These are phyloP conservation scores for Chlamydomonas eustigma DNA, from an alignment of 139 green algal species.

Conservation along the genomic window DNA sequence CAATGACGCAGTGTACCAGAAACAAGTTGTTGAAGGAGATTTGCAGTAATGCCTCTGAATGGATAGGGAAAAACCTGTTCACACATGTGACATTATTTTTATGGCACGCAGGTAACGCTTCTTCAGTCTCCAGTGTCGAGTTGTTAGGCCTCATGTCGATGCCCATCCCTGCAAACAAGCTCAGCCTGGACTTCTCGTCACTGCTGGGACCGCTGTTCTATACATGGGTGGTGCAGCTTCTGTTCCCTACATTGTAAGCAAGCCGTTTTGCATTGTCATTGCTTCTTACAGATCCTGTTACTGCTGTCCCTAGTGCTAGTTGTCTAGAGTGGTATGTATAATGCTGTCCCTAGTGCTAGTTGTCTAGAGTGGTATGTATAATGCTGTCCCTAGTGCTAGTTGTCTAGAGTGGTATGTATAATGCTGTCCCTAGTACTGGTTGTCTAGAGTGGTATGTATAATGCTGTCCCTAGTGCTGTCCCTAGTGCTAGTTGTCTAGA, in stretches of 20 bases:
- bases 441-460: too few relatives aligned
- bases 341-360: too few relatives aligned
- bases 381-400: too few relatives aligned
- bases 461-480: too few relatives aligned
- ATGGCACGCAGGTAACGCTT: neutral
- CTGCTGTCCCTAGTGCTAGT: too few relatives aligned
- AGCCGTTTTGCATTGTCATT: too few relatives aligned
- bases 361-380: too few relatives aligned
- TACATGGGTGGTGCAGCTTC: constrained; percentile 75
- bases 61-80: neutral
- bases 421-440: too few relatives aligned
- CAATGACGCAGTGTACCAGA: neutral
- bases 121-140: neutral
- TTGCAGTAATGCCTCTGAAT: neutral
- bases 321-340: too few relatives aligned
- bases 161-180: constrained; percentile 47
- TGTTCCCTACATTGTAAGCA: constrained; percentile 65
- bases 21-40: neutral
- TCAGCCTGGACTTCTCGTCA: constrained; percentile 70
- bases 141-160: constrained; percentile 21
- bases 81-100: neutral
- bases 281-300: too few relatives aligned
- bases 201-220: constrained; percentile 83
- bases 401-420: too few relatives aligned
- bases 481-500: too few relatives aligned